These are phyloP conservation scores for Aspergillus cavernicola DNA, from an alignment of 495 filamentous ascomycete species.

Conservation along the genomic window DNA sequence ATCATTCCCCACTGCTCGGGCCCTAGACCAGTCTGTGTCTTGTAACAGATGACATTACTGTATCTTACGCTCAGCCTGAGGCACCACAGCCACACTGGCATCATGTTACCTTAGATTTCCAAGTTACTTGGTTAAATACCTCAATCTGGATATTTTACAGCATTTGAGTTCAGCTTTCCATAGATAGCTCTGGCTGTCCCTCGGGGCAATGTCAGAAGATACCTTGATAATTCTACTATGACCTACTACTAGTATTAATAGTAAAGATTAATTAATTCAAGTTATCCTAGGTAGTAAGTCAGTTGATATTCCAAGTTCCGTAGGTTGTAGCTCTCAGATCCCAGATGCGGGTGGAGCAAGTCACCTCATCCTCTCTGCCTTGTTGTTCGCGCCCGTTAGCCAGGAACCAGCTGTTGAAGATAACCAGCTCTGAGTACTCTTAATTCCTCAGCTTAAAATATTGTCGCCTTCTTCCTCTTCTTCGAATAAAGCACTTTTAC, in stretches of 20 bases:
- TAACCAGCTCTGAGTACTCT: background rate
- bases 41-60: background rate
- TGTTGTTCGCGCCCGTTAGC: constrained; percentile 19
- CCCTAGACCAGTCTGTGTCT: background rate
- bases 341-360: constrained; percentile 22
- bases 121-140: background rate
- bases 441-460: background rate
- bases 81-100: background rate
- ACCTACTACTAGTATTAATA: no score
- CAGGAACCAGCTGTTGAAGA: constrained; percentile 18
- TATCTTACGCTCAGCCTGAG: background rate
- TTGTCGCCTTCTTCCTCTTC: no score
- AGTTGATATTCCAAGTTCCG: no score
- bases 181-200: no score
- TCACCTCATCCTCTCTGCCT: constrained; percentile 15
- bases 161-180: background rate
- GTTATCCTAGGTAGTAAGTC: no score
- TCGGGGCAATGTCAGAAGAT: no score
- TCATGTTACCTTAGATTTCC: background rate
- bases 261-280: no score
- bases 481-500: background rate
- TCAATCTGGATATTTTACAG: background rate
- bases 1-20: background rate
- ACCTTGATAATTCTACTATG: no score
- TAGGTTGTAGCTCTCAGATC: no score